Conservation (phyloP, 176 grass and related monocot species). For the Eragrostis nindensis region DNA sequence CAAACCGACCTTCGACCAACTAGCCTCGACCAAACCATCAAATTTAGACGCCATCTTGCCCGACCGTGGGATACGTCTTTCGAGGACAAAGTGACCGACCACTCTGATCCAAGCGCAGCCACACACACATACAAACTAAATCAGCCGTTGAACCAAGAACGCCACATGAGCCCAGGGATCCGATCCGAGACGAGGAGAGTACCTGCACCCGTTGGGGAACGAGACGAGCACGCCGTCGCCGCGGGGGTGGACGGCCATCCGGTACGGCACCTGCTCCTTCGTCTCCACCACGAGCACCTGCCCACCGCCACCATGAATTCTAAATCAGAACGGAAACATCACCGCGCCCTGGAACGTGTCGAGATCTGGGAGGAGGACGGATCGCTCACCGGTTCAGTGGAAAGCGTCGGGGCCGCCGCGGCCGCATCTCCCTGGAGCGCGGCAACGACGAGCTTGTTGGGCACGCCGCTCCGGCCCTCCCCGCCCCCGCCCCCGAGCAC, state of each 20-base stretch:
- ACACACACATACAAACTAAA: background rate
- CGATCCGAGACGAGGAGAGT: background rate
- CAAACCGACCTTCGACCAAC: too few species aligned
- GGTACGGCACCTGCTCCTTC: slow-evolving; percentile 67
- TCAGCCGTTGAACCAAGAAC: background rate
- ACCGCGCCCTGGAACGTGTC: background rate
- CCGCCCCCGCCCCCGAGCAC: slow-evolving; percentile 76
- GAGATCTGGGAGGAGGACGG: slow-evolving; percentile 12
- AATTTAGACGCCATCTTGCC: too few species aligned
- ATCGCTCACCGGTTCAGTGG: slow-evolving; percentile 59
- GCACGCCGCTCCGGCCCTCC: slow-evolving; percentile 74
- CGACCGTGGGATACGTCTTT: too few species aligned
- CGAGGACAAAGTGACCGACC: too few species aligned
- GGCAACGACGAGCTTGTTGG: slow-evolving; percentile 68
- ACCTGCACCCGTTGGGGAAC: slow-evolving; percentile 86
- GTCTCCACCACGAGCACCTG: slow-evolving; percentile 76
- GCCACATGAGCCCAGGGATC: background rate
- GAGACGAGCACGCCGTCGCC: slow-evolving; percentile 73
- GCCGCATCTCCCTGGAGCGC: slow-evolving; percentile 18
- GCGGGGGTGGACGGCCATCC: slow-evolving; percentile 87
- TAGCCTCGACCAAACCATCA: too few species aligned
- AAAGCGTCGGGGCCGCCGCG: slow-evolving; percentile 31
- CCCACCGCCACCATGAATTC: background rate
- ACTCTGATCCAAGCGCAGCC: background rate
- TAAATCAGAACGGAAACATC: slow-evolving; percentile 14